phyloP scores from a whole-genome alignment of 208 protist species.

The Trypanosoma platydactyli region DNA sequence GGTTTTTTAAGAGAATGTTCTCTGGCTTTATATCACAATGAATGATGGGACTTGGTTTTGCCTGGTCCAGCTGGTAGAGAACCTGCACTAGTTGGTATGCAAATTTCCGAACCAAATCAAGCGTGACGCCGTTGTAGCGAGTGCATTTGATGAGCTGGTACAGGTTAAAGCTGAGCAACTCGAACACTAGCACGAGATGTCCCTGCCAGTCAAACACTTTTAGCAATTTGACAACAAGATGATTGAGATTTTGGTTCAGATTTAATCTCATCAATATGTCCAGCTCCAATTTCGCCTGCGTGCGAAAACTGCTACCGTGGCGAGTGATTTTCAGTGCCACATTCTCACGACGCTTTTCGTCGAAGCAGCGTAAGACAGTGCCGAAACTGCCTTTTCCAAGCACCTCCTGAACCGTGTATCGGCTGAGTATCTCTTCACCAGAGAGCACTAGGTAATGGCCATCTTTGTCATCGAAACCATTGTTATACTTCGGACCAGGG shows the following conservation, averaged over 20 bases:
- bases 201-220: conserved; percentile 91
- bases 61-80: conserved; percentile 85
- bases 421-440: conserved; percentile 80
- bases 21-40: conserved; percentile 98
- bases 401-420: conserved; percentile 85
- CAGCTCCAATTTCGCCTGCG: conserved; percentile 84
- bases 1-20: conserved; percentile 91
- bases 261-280: conserved; percentile 83
- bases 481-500: conserved; percentile 81
- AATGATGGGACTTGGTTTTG: conserved; percentile 93
- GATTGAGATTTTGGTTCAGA: conserved; percentile 52
- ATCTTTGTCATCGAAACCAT: conserved; percentile 86
- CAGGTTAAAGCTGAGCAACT: conserved; percentile 96
- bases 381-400: conserved; percentile 92
- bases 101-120: conserved; percentile 93
- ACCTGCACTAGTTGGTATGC: conserved; percentile 92
- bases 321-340: conserved; percentile 92
- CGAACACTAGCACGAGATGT: conserved; percentile 97
- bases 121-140: conserved; percentile 81
- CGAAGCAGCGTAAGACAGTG: conserved; percentile 87
- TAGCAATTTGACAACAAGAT: conserved; percentile 81
- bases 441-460: conserved; percentile 87
- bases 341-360: conserved; percentile 72
- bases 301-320: conserved; percentile 73
- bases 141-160: conserved; percentile 96